Evolutionary conservation across 306 rosid genomes (phyloP), one percentile per base, ranked within the genome.

Genomic region (Rosa rugosa): DNA sequence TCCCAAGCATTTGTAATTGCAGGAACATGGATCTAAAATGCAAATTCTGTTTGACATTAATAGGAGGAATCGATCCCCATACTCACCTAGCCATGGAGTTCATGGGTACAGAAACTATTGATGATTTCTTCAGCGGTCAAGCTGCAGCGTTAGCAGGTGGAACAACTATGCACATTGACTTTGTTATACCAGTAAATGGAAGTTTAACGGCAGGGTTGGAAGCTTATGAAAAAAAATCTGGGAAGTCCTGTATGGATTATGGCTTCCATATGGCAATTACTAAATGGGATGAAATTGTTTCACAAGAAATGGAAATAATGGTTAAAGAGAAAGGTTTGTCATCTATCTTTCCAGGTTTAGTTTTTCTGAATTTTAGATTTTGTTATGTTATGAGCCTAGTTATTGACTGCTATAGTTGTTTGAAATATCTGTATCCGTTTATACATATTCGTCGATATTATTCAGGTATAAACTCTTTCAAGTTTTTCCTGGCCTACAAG

Each of bases 111-210:
- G 88, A 69, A 74, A 80, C 95, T 0, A 73, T 84, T 54, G 97
- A 92, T 76, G 95, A 94, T 86, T 94, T 92, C 91, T 92, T 94
- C 88, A 86, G 83, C 81, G 97, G 99, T 73, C 99, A 94, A 86
- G 99, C 99, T 40, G 99, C 99, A 20, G 97, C 97, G 66, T 91
- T 94, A 90, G 94, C 97, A 72, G 99, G 97, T 77, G 99, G 99
- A 80, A 94, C 99, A 34, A 94, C 99, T 16, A 92, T 92, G 99
- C 97, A 94, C 80, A 91, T 94, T 60, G 97, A 94, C 89, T 94
- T 94, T 75, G 93, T 91, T 68, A 82, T 94, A 76, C 99, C 97
- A 8, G 83, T 77, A 65, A 27, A 84, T 71, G 99, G 95, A 70
- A 92, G 92, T 84, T 86, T 92, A 83, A 83, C 75, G 2, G 89